These are phyloP conservation scores for Xylariaceae sp. DNA, from an alignment of 2,329 filamentous ascomycete genomes.

Conservation along the genomic window DNA sequence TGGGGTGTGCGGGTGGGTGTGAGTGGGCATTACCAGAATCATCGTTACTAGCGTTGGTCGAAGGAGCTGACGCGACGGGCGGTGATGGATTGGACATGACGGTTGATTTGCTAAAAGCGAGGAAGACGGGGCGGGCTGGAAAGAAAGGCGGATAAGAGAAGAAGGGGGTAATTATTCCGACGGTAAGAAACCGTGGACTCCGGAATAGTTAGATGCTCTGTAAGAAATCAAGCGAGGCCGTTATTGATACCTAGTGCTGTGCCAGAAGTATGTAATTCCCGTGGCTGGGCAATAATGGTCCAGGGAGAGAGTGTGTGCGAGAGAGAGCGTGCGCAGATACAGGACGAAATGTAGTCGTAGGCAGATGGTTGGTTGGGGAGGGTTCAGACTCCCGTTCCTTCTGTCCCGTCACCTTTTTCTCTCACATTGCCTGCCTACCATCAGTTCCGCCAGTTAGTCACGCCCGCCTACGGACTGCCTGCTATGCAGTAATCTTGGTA, in stretches of 20 bases:
- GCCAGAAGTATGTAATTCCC: neutral
- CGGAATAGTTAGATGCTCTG: constrained; percentile 12
- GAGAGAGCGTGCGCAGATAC: too few relatives aligned
- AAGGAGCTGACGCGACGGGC: constrained; percentile 29
- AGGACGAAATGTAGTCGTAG: neutral
- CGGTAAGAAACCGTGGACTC: constrained; percentile 27
- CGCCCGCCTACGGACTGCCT: too few relatives aligned
- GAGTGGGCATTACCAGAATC: constrained; percentile 30
- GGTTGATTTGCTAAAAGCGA: constrained; percentile 7
- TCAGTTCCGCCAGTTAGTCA: too few relatives aligned
- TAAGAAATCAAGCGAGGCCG: constrained; percentile 1
- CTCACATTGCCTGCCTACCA: too few relatives aligned
- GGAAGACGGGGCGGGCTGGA: neutral
- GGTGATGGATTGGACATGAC: constrained; percentile 35
- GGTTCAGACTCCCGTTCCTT: neutral
- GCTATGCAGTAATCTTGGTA: neutral
- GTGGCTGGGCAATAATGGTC: neutral
- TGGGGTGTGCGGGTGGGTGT: constrained; percentile 3
- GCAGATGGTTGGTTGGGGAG: neutral
- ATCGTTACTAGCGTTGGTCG: constrained; percentile 32
- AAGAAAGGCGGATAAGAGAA: neutral
- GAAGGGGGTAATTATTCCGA: constrained; percentile 17
- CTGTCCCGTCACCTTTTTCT: neutral
- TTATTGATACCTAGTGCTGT: constrained; percentile 7
- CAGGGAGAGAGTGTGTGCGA: neutral